These are phyloP conservation scores for Spathaspora gorwiae DNA, from an alignment of 805 yeast genomes.

Conservation along the genomic window DNA sequence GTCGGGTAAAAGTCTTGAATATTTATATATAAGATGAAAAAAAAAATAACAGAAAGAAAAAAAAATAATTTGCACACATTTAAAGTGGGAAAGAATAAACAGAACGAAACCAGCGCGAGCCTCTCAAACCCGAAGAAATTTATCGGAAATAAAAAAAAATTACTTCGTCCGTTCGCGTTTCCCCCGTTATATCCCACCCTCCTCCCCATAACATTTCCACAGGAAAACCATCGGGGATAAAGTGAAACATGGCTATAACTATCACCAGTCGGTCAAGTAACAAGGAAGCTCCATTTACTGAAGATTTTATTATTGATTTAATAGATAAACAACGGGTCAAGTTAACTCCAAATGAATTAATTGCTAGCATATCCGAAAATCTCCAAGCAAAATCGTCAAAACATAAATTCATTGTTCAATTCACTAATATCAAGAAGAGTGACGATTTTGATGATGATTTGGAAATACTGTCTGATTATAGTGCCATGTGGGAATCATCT, in stretches of 20 bases:
- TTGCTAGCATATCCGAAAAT: conserved; percentile 25
- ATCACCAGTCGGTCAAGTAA: conserved; percentile 1
- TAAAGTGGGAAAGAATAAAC: no score
- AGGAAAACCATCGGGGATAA: no score
- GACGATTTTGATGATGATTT: conserved; percentile 16
- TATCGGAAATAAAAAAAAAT: no score
- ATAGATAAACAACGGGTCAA: conserved; percentile 3
- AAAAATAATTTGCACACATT: no score
- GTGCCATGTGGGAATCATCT: conserved; percentile 53
- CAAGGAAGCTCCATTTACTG: conserved; percentile 15
- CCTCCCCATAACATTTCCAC: no score
- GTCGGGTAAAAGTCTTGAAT: no score
- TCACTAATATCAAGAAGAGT: conserved; percentile 27
- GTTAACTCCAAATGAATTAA: conserved; percentile 12
- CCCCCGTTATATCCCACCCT: no score
- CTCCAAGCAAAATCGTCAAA: conserved; percentile 45
- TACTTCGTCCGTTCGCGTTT: no score
- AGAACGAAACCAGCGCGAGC: no score
- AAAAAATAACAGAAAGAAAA: no score
- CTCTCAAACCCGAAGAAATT: no score
- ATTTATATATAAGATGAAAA: no score
- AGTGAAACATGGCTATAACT: not conserved
- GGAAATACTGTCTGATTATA: conserved; percentile 35
- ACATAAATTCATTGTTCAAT: conserved; percentile 52
- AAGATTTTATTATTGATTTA: conserved; percentile 10